phyloP scores from a whole-genome alignment of 75 land plant genomes.

The Ceratopteris richardii region DNA sequence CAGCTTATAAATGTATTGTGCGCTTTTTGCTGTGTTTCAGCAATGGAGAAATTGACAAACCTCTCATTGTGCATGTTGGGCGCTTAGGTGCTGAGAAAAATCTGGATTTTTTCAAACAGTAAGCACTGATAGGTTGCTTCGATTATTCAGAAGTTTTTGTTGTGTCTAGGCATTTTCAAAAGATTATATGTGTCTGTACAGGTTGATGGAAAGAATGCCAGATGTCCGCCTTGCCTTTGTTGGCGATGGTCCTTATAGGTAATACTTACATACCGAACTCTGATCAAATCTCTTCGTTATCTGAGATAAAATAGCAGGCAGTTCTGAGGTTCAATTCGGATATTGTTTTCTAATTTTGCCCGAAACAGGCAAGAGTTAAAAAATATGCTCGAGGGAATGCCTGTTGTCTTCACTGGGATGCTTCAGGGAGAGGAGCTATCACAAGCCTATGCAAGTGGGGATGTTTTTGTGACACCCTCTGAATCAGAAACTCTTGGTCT shows the following conservation, averaged over 20 bases:
- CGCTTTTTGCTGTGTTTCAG: constrained; percentile 32
- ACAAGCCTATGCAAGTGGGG: constrained; percentile 96
- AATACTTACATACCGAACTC: constrained; percentile 4
- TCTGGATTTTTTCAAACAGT: constrained; percentile 85
- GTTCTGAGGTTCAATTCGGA: too few relatives aligned
- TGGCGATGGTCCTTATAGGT: constrained; percentile 99
- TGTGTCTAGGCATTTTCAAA: too few relatives aligned
- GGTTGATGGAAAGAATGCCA: constrained; percentile 85
- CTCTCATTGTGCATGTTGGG: constrained; percentile 88
- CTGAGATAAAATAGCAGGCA: neutral
- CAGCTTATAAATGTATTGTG: too few relatives aligned
- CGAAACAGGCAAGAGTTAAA: constrained; percentile 74
- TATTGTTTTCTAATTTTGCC: too few relatives aligned
- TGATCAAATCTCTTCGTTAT: neutral
- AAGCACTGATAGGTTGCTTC: constrained; percentile 5
- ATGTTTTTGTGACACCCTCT: constrained; percentile 91
- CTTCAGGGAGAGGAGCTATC: constrained; percentile 92
- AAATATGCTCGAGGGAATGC: constrained; percentile 77
- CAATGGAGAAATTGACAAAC: constrained; percentile 71
- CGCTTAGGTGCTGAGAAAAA: constrained; percentile 93
- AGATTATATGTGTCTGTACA: too few relatives aligned
- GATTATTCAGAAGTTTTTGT: constrained; percentile 1
- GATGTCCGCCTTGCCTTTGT: constrained; percentile 81
- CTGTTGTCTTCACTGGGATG: constrained; percentile 95
- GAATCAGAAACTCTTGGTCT: constrained; percentile 96